Conservation (phyloP, 1,284 basidiomycete species). For the Bjerkandera adusta region DNA sequence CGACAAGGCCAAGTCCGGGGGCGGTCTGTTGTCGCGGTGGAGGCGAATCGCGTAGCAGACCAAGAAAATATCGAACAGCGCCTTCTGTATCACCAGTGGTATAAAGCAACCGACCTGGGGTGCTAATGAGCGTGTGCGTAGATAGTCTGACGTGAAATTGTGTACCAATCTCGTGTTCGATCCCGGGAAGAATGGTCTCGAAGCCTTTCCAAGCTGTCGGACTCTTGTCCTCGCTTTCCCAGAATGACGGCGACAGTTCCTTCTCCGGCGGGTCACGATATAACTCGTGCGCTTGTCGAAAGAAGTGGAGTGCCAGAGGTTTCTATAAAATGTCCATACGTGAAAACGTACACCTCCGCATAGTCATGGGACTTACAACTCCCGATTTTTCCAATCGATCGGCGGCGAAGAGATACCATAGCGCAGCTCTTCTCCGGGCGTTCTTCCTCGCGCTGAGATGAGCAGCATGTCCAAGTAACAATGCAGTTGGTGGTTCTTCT, state of each 20-base stretch:
- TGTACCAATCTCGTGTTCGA: constrained; percentile 75
- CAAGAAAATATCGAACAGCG: constrained; percentile 69
- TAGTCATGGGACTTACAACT: constrained; percentile 50
- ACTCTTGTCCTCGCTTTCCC: constrained; percentile 61
- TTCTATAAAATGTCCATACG: constrained; percentile 46
- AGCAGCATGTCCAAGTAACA: constrained; percentile 75
- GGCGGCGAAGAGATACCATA: constrained; percentile 76
- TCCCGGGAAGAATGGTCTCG: constrained; percentile 63
- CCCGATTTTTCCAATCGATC: constrained; percentile 76
- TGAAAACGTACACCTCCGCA: constrained; percentile 6
- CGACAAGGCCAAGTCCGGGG: constrained; percentile 15
- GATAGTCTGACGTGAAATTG: constrained; percentile 1
- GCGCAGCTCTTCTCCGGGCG: constrained; percentile 57
- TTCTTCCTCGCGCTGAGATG: constrained; percentile 59
- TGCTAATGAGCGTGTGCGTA: too few relatives aligned
- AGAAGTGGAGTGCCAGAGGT: constrained; percentile 77
- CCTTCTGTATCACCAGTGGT: constrained; percentile 70
- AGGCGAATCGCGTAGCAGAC: constrained; percentile 45
- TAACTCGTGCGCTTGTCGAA: constrained; percentile 63
- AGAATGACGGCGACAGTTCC: constrained; percentile 71
- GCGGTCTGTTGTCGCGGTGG: constrained; percentile 14
- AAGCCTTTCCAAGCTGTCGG: constrained; percentile 43
- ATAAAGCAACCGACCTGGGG: constrained; percentile 67
- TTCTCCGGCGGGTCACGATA: constrained; percentile 51
- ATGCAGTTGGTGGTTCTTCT: constrained; percentile 75